Conservation (phyloP, 2,329 filamentous ascomycete species). For the Ascochyta fabae region DNA sequence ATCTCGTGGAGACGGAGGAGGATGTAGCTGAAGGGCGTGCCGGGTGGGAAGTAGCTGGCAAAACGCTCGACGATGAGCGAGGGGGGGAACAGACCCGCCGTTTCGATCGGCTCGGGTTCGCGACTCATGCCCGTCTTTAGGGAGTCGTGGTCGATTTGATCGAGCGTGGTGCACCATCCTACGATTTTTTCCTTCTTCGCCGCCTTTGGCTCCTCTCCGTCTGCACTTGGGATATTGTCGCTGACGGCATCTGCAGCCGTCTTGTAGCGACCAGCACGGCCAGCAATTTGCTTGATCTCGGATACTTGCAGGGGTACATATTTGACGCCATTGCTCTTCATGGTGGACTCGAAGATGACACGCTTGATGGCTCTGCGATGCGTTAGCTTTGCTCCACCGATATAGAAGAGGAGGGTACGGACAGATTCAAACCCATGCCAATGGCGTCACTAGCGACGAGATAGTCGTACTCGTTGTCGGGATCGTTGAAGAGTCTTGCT, state of each 20-base stretch:
- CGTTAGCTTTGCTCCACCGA: neutral
- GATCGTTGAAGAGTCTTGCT: slow-evolving; percentile 92
- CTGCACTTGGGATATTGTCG: slow-evolving; percentile 23
- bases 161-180: slow-evolving; percentile 81
- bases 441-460: slow-evolving; percentile 95
- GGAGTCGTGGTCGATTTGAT: slow-evolving; percentile 68
- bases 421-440: slow-evolving; percentile 95
- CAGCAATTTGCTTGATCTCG: slow-evolving; percentile 93
- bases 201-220: slow-evolving; percentile 16
- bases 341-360: slow-evolving; percentile 80
- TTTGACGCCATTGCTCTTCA: slow-evolving; percentile 71
- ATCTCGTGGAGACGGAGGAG: slow-evolving; percentile 76
- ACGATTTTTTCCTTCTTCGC: slow-evolving; percentile 45
- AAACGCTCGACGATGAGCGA: slow-evolving; percentile 75
- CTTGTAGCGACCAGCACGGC: slow-evolving; percentile 85
- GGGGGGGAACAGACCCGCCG: slow-evolving; percentile 78
- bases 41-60: slow-evolving; percentile 78
- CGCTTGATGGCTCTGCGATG: slow-evolving; percentile 73
- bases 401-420: neutral
- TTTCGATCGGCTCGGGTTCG: slow-evolving; percentile 69
- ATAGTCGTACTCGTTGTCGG: slow-evolving; percentile 92
- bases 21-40: slow-evolving; percentile 83
- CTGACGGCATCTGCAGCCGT: slow-evolving; percentile 66
- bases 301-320: slow-evolving; percentile 69
- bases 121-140: slow-evolving; percentile 68